Percentiles rank a stretch among this genome's conserved stretches.
phyloP scores from a whole-genome alignment of 441 rosid genomes.

The Biscutella laevigata region DNA sequence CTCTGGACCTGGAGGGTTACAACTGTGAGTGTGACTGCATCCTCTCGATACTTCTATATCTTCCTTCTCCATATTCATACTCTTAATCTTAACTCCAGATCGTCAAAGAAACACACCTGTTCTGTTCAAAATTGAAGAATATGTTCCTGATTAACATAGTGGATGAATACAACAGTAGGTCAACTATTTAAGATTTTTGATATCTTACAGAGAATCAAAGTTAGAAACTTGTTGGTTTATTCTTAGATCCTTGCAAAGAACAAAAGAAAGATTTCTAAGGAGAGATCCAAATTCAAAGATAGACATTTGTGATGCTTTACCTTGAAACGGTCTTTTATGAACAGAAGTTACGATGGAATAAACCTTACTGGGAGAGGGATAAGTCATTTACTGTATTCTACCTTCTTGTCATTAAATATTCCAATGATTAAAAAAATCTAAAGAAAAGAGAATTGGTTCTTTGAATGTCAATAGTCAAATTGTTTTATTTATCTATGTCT shows the following conservation, averaged over 20 bases:
- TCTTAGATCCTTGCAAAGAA: neutral
- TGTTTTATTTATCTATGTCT: too few species aligned
- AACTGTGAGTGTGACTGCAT: slow-evolving; percentile 88
- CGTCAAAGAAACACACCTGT: neutral
- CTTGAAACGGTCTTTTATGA: slow-evolving; percentile 19
- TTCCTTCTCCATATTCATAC: slow-evolving; percentile 17
- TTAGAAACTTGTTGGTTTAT: neutral
- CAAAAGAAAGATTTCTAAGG: neutral
- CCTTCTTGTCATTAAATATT: slow-evolving; percentile 17
- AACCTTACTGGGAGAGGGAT: slow-evolving; percentile 10
- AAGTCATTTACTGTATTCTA: slow-evolving; percentile 4
- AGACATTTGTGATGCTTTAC: slow-evolving; percentile 16
- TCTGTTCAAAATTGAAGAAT: slow-evolving; percentile 2
- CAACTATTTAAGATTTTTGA: slow-evolving; percentile 12
- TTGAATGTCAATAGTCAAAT: slow-evolving; percentile 17
- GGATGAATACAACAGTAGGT: slow-evolving; percentile 14
- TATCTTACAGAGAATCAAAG: slow-evolving; percentile 15
- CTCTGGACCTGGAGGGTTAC: slow-evolving; percentile 71
- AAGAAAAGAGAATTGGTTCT: slow-evolving; percentile 22
- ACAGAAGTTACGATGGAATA: slow-evolving; percentile 11
- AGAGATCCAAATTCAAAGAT: neutral
- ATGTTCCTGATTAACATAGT: slow-evolving; percentile 7
- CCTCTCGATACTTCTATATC: neutral
- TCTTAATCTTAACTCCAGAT: neutral
- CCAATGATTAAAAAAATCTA: neutral